Evolutionary conservation across 1,139 yeast species (phyloP).

Genomic region (Debaryomyces fabryi): DNA sequence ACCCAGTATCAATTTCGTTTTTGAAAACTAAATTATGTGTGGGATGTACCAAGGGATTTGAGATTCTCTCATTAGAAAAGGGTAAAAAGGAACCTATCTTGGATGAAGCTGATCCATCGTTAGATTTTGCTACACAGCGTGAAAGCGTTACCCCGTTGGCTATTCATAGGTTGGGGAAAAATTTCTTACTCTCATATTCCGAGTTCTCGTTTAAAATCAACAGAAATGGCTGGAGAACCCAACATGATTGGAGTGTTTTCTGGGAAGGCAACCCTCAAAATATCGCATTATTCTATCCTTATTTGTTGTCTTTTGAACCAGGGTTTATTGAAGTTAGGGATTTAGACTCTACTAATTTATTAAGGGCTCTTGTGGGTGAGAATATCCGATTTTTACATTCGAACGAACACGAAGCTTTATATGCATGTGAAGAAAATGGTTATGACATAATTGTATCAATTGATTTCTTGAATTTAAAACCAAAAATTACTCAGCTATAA

Average conservation of each 20-base stretch:
- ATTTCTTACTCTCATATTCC: constrained; percentile 83
- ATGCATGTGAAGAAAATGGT: constrained; percentile 91
- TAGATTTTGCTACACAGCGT: constrained; percentile 90
- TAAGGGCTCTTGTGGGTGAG: constrained; percentile 92
- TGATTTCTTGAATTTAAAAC: constrained; percentile 69
- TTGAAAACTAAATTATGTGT: constrained; percentile 86
- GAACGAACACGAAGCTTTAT: constrained; percentile 90
- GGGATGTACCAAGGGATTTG: constrained; percentile 96
- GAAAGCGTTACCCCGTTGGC: constrained; percentile 85
- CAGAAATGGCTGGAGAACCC: constrained; percentile 93
- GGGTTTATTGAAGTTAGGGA: constrained; percentile 91
- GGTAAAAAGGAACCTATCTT: constrained; percentile 74
- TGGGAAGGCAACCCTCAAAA: constrained; percentile 98
- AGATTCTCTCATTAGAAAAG: constrained; percentile 83
- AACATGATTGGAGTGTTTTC: constrained; percentile 90
- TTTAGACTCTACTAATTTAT: constrained; percentile 81
- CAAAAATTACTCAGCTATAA: constrained; percentile 18
- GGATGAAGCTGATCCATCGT: constrained; percentile 95
- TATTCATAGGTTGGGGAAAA: constrained; percentile 85
- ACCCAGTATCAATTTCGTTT: constrained; percentile 89
- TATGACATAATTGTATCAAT: constrained; percentile 88
- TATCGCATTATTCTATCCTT: constrained; percentile 93
- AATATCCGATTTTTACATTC: constrained; percentile 87
- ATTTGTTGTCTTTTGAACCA: constrained; percentile 84
- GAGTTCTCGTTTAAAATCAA: constrained; percentile 95